Base-by-base conservation (phyloP, 371 early-diverging fungal genomes). In the Rhizopus arrhizus region DNA sequence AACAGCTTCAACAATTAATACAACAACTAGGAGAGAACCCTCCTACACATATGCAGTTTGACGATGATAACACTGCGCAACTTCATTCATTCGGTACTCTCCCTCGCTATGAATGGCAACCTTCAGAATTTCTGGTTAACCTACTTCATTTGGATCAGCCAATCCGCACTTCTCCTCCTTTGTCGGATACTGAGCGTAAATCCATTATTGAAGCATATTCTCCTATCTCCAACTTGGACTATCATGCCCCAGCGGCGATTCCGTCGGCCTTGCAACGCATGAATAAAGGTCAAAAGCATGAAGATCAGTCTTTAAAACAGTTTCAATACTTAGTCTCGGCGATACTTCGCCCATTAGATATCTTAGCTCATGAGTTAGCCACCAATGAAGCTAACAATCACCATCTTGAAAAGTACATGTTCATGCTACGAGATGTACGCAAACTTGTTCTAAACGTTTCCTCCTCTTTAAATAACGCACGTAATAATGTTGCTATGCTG, bases 71-170 rank as follows among this genome's bases (percentile, higher is more conserved):
- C 41, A 58, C 58, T 50, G 58, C 58, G 2, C 40, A 49, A 3
- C 5, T 58, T 1, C 50, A 58, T 15, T 58, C 58, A 31, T 3
- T 50, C 1, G 58, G 31, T 0, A 52, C 46, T 11, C 61, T 53
- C 40, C 66, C 51, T 34, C 56, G 56, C 29, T 56, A 57, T 33
- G 61, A 61, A 2, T 66, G 66, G 61, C 22, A 36, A 28, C 66
- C 66, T 22, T 40, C 56, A 3, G 57, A 45, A 0, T 29, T 16
- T 3, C 49, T 61, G 3, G 4, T 29, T 0, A 16, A 56, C 0
- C 22, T 56, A 3, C 12, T 65, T 36, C 4, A 56, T 0, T 11
- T 57, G n/a, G 56, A 48, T 54, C n/a, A 22, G 12, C 61, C 41
- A 40, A n/a, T 46, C 1, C 38, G 35, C 8, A 50, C 32, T 9